Conservation (phyloP, 306 rosid species). For the Pterocarpus macrocarpus region DNA sequence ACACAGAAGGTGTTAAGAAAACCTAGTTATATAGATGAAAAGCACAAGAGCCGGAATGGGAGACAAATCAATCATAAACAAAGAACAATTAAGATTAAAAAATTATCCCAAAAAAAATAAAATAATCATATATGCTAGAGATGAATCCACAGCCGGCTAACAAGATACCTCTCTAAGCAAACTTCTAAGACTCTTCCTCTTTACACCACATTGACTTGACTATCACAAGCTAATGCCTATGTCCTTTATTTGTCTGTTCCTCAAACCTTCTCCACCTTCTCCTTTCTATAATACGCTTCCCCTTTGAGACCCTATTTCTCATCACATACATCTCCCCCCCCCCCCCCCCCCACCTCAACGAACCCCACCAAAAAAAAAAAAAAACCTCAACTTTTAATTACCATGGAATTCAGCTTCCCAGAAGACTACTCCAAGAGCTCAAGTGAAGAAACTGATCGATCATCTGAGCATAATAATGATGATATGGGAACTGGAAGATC, state of each 20-base stretch:
- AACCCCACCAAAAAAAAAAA: neutral
- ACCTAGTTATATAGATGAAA: conserved; percentile 44
- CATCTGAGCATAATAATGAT: conserved; percentile 38
- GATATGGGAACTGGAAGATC: conserved; percentile 62
- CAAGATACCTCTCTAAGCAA: conserved; percentile 56
- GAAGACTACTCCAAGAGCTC: conserved; percentile 67
- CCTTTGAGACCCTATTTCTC: conserved; percentile 25
- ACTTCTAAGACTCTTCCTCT: conserved; percentile 64
- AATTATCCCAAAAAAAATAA: neutral
- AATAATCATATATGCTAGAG: conserved; percentile 18
- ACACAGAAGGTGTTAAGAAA: neutral
- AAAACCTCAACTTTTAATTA: neutral
- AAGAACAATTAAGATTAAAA: conserved; percentile 19
- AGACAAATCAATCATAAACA: conserved; percentile 48
- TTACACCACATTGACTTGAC: conserved; percentile 57
- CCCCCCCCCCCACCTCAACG: neutral
- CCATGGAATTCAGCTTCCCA: conserved; percentile 57
- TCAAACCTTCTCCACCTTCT: conserved; percentile 48
- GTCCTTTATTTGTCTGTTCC: conserved; percentile 64
- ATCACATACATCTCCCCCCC: neutral
- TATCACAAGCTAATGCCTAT: conserved; percentile 61
- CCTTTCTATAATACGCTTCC: conserved; percentile 54
- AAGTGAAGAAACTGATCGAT: conserved; percentile 63
- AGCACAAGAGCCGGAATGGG: conserved; percentile 52
- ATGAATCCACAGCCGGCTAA: conserved; percentile 72